Evolutionary conservation across 2,329 filamentous ascomycete genomes (phyloP), one percentile per base, ranked within the genome.

Genomic region (Monilinia vaccinii-corymbosi): DNA sequence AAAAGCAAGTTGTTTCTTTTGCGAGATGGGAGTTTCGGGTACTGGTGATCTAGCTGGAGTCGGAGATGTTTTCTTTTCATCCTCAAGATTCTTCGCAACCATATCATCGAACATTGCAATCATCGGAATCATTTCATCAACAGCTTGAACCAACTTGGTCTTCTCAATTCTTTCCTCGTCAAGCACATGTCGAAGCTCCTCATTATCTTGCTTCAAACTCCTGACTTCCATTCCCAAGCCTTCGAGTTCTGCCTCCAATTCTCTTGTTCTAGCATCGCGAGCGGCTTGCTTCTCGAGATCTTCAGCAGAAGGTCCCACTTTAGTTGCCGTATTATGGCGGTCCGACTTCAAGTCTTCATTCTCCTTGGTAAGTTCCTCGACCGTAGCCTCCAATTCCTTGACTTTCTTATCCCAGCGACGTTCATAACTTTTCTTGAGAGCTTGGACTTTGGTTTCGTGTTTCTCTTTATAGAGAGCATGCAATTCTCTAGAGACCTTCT

Each of bases 391-490:
- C 3, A 96, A 82, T 68, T 93, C 89, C 58, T 83, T 83, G 60
- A 93, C 83, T 70, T 88, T 89, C 79, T 95, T 95, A 74, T 96
- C 91, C 83, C 91, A 94, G 58, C 93, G 86, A 50, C 83, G 82
- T 73, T 97, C 91, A 75, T 97, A 88, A 63, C 82, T 86, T 75
- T 87, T 86, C 76, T 87, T 97, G 65, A 99, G 79, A 4, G 92
- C 93, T 1, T 89, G 83, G 48, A 97, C 93, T 77, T 99, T 99
- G 64, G 87, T 90, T 77, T 97, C 93, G 73, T 99, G 94, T 76
- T 99, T 99, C 71, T 88, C 86, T 77, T 97, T 97, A 81, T 99
- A 99, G 13, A 96, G 81, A 0, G 87, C 81, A 72, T 99, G 94
- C 45, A 99, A 81, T 71, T 99, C 94, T 34, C 91, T 83, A n/a